phyloP scores from a whole-genome alignment of 805 yeast genomes.

The Candida xiaguanensis region DNA sequence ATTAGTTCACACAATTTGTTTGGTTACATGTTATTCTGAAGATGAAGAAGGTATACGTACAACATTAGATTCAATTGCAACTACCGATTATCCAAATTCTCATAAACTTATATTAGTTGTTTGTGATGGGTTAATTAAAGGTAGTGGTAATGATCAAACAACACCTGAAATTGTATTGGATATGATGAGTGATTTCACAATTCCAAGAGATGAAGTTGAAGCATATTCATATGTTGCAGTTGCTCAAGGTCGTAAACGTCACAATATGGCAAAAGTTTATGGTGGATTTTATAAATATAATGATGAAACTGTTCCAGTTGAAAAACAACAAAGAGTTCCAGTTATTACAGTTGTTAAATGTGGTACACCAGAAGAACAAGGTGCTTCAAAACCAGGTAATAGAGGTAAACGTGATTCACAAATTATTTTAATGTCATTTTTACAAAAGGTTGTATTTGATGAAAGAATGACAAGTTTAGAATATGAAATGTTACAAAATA shows the following conservation, averaged over 20 bases:
- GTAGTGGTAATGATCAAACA: slow-evolving; percentile 81
- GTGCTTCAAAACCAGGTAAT: slow-evolving; percentile 72
- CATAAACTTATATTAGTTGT: slow-evolving; percentile 82
- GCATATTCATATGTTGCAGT: slow-evolving; percentile 92
- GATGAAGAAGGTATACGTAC: slow-evolving; percentile 82
- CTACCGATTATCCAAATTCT: slow-evolving; percentile 92
- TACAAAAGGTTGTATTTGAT: slow-evolving; percentile 83
- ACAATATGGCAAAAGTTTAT: slow-evolving; percentile 95
- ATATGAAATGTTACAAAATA: slow-evolving; percentile 66
- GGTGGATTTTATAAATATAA: slow-evolving; percentile 91
- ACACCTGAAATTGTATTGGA: slow-evolving; percentile 88
- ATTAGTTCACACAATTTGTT: slow-evolving; percentile 41
- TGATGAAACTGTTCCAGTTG: slow-evolving; percentile 67
- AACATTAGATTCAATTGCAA: slow-evolving; percentile 88
- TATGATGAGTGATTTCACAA: slow-evolving; percentile 73
- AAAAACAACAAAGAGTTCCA: slow-evolving; percentile 84
- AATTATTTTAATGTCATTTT: slow-evolving; percentile 82
- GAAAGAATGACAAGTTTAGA: slow-evolving; percentile 94
- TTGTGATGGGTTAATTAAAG: slow-evolving; percentile 94
- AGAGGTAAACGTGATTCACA: slow-evolving; percentile 97
- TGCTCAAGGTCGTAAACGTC: slow-evolving; percentile 90
- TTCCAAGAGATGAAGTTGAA: slow-evolving; percentile 69
- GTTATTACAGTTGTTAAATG: slow-evolving; percentile 76
- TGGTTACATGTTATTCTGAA: slow-evolving; percentile 93
- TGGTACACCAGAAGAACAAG: slow-evolving; percentile 79